Conservation (phyloP, 768 basidiomycete species). For the Pleurotus platypus region DNA sequence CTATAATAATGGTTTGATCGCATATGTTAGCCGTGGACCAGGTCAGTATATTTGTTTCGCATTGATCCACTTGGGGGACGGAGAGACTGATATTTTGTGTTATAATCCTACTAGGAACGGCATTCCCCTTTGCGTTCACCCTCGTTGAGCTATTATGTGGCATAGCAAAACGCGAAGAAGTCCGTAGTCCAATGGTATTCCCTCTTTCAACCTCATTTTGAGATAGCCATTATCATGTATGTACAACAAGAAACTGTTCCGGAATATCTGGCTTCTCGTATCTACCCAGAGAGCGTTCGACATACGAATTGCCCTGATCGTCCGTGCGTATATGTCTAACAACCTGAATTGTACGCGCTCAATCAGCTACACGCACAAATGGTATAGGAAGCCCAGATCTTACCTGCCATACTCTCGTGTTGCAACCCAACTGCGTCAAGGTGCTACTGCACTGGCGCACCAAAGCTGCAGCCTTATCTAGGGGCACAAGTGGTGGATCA, state of each 20-base stretch:
- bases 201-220: constrained; percentile 48
- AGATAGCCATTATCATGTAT: constrained; percentile 31
- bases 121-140: constrained; percentile 77
- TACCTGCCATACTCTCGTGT: constrained; percentile 71
- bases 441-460: constrained; percentile 46
- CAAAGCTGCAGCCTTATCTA: constrained; percentile 38
- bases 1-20: background rate
- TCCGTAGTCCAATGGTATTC: constrained; percentile 70
- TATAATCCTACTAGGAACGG: constrained; percentile 45
- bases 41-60: constrained; percentile 31
- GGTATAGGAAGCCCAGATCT: constrained; percentile 8
- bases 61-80: background rate
- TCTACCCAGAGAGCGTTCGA: constrained; percentile 35
- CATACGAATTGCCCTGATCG: constrained; percentile 33
- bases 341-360: constrained; percentile 32
- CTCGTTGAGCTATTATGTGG: constrained; percentile 72
- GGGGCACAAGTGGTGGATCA: constrained; percentile 26
- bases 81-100: background rate
- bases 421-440: constrained; percentile 63
- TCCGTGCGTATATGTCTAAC: constrained; percentile 31
- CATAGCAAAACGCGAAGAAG: constrained; percentile 53
- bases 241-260: constrained; percentile 68
- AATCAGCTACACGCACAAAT: too few relatives aligned
- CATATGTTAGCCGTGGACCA: constrained; percentile 57
- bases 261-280: constrained; percentile 69